These are phyloP conservation scores for Amanita exitialis DNA, from an alignment of 768 basidiomycete genomes.

Conservation along the genomic window DNA sequence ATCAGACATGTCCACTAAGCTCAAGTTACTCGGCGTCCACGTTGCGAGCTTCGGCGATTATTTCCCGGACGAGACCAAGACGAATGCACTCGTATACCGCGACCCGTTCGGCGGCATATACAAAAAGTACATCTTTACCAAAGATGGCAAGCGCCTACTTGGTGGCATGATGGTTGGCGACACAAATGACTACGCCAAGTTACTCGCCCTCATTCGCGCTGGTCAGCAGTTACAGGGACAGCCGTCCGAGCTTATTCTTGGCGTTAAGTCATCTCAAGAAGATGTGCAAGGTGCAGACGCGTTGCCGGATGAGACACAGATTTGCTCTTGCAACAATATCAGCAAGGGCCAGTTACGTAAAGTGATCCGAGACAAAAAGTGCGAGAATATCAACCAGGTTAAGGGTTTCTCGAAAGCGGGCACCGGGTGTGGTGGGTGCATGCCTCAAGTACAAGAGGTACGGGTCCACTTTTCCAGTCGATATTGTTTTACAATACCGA, in stretches of 20 bases:
- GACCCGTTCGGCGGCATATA: constrained; percentile 67
- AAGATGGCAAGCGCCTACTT: constrained; percentile 60
- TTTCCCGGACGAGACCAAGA: constrained; percentile 44
- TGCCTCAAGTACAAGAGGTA: constrained; percentile 35
- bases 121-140: constrained; percentile 70
- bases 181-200: constrained; percentile 55
- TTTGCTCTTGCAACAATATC: constrained; percentile 70
- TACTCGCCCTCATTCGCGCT: constrained; percentile 47
- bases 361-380: constrained; percentile 40
- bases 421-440: constrained; percentile 66
- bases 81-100: constrained; percentile 29
- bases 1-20: constrained; percentile 62
- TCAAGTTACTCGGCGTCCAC: constrained; percentile 38
- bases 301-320: constrained; percentile 60
- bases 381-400: constrained; percentile 37
- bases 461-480: not conserved
- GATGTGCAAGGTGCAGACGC: constrained; percentile 52
- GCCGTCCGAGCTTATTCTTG: constrained; percentile 59
- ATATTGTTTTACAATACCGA: constrained; percentile 20
- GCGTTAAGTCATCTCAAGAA: constrained; percentile 27
- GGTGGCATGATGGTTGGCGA: constrained; percentile 82
- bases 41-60: constrained; percentile 70
- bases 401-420: constrained; percentile 63
- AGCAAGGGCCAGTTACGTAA: constrained; percentile 44
- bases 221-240: constrained; percentile 53